Base-by-base conservation (phyloP, 495 filamentous ascomycete genomes). In the Jackrogersella multiformis region DNA sequence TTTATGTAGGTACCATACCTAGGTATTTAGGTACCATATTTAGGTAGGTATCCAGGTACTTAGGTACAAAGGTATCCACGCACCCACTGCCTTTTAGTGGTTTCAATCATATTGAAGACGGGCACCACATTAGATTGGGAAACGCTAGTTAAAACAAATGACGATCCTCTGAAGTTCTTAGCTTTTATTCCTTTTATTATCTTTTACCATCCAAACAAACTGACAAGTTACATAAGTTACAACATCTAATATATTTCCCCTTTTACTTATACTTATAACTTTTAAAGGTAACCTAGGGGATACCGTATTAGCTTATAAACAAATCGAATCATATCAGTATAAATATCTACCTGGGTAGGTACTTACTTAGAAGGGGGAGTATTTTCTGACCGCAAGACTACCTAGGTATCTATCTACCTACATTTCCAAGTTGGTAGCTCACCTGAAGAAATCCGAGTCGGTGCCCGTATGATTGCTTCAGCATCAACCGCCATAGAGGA, bases 121-220 rank as follows among this genome's bases (percentile, higher is more conserved):
- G 20, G 38, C 45, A 52, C 41, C 24, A 18, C n/a, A n/a, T n/a
- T 34, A 5, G 15, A 32, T 21, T 51, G 15, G 34, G 49, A 61
- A 66, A 59, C 48, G 56, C 38, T 60, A 55, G 64, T 61, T 66
- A 45, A 66, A 66, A 66, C 56, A 53, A 66, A 61, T 66, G 64
- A 66, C 56, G 56, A 66, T 66, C 64, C 56, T 49, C 42, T 66
- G 18, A 49, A 55, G 9, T 61, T 39, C 49, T 48, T 59, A 48
- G 46, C 38, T 32, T 44, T 44, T 30, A 5, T n/a, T n/a, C n/a
- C n/a, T n/a, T n/a, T n/a, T n/a, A n/a, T n/a, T n/a, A n/a, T n/a
- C n/a, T n/a, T n/a, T n/a, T n/a, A n/a, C n/a, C n/a, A n/a, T n/a
- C n/a, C n/a, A n/a, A n/a, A n/a, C n/a, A n/a, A n/a, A n/a, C n/a